Base-by-base conservation (phyloP, 2,329 filamentous ascomycete genomes). In the Botrytis tulipae region DNA sequence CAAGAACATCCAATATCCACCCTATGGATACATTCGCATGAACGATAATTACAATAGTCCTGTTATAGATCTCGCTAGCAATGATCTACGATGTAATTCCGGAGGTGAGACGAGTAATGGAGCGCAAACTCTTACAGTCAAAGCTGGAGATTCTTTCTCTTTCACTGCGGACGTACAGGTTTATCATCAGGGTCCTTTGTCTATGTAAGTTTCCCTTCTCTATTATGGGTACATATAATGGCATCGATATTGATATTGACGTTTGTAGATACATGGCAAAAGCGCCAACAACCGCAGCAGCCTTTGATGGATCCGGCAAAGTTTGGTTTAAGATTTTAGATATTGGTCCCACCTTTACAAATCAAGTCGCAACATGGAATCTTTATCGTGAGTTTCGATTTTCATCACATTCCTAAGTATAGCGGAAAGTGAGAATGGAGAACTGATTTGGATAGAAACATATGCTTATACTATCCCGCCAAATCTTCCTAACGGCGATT, bases 21-120 rank as follows among this genome's bases (percentile, higher is more conserved):
- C 83, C 2, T 90, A 89, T 78, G 78, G 81, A 35, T 85, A 87
- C 29, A 89, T 89, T 9, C 81, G 83, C n/a, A 82, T 81, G 46
- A 80, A 80, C 60, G 78, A 76, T 35, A 80, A 80, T 37, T 88
- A 89, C 78, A 84, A 86, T 68, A 83, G 90, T 75, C 84, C 84
- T 8, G 77, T 91, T 18, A 82, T 81, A 16, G 76, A 76, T 48
- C 70, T 78, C 37, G 75, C 73, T 14, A 77, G 75, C 16, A 77
- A 69, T 57, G 78, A 79, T 74, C 62, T 79, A 83, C 80, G 84
- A 67, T 87, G 84, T 80, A 86, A 87, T 79, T 81, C 82, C 12
- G 78, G 78, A 73, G 82, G 83, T 2, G 63, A 65, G 8, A 74
- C 63, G 0, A 74, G 77, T 32, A 74, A 57, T 25, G 72, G 71